Conservation (phyloP, 2,329 filamentous ascomycete species). For the Boeremia exigua region DNA sequence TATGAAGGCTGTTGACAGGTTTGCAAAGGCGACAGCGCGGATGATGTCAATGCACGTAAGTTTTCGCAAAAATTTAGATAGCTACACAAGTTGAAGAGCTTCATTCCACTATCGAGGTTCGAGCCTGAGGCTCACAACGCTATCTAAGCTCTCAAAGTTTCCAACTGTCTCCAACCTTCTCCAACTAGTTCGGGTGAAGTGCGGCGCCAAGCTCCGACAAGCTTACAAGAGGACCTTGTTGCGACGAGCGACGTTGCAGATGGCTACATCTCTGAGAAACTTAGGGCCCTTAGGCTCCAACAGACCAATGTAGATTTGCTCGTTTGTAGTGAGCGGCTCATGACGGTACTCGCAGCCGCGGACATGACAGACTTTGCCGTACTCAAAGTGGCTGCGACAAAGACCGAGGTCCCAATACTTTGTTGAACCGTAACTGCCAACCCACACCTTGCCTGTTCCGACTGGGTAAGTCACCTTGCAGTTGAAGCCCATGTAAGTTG, state of each 20-base stretch:
- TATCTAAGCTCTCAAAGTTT: too few species aligned
- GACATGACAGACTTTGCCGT: background rate
- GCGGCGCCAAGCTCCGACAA: too few species aligned
- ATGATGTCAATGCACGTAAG: too few species aligned
- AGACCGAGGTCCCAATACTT: background rate
- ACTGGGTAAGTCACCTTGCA: background rate
- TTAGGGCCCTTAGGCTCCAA: background rate
- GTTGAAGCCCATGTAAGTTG: background rate
- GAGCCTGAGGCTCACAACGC: too few species aligned
- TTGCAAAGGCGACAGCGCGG: too few species aligned
- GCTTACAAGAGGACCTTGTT: background rate
- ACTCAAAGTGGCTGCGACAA: background rate
- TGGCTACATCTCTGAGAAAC: background rate
- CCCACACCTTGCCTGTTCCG: background rate
- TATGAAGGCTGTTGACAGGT: too few species aligned
- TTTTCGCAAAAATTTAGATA: too few species aligned
- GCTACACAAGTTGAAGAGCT: too few species aligned
- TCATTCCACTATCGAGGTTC: too few species aligned
- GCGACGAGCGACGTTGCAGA: background rate
- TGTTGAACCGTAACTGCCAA: background rate
- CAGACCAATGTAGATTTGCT: background rate
- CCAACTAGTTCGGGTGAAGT: too few species aligned
- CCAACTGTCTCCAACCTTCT: too few species aligned
- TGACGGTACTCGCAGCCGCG: background rate
- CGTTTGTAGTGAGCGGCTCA: background rate